Evolutionary conservation across 305 asterid species (phyloP).

Genomic region (Fraxinus platypoda): DNA sequence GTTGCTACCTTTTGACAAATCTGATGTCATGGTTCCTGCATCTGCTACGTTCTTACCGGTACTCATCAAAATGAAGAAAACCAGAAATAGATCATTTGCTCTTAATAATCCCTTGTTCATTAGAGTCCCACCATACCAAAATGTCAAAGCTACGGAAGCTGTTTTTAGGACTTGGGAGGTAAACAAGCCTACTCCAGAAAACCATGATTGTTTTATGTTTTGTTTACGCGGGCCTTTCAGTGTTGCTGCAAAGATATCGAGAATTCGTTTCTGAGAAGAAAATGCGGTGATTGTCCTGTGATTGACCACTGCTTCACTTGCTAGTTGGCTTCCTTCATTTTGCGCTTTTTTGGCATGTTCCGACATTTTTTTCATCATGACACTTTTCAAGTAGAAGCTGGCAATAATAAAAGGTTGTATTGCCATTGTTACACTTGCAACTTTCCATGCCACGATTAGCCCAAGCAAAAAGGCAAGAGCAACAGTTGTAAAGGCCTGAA

Average conservation of each 20-base stretch:
- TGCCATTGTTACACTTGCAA: constrained; percentile 61
- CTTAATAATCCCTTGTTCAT: constrained; percentile 53
- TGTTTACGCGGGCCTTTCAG: constrained; percentile 44
- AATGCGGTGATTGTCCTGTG: constrained; percentile 75
- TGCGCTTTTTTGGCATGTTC: constrained; percentile 59
- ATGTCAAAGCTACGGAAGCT: constrained; percentile 57
- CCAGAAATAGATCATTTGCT: constrained; percentile 64
- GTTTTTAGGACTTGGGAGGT: constrained; percentile 62
- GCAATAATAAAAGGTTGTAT: constrained; percentile 60
- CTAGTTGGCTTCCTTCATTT: constrained; percentile 68
- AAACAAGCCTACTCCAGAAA: constrained; percentile 53
- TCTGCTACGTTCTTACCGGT: constrained; percentile 80
- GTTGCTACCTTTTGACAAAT: constrained; percentile 63
- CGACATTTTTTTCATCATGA: constrained; percentile 63
- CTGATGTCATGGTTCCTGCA: constrained; percentile 79
- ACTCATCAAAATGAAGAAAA: constrained; percentile 73
- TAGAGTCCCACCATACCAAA: constrained; percentile 80
- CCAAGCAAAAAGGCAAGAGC: constrained; percentile 51
- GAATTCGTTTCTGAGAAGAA: constrained; percentile 60
- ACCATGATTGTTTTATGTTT: constrained; percentile 66
- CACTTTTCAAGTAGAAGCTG: constrained; percentile 60
- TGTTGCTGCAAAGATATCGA: constrained; percentile 45
- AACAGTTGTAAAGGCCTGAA: constrained; percentile 63
- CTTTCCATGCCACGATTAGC: constrained; percentile 60
- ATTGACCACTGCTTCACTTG: constrained; percentile 79